Conservation (phyloP, 495 filamentous ascomycete species). For the Lasiosphaeriaceae sp. region DNA sequence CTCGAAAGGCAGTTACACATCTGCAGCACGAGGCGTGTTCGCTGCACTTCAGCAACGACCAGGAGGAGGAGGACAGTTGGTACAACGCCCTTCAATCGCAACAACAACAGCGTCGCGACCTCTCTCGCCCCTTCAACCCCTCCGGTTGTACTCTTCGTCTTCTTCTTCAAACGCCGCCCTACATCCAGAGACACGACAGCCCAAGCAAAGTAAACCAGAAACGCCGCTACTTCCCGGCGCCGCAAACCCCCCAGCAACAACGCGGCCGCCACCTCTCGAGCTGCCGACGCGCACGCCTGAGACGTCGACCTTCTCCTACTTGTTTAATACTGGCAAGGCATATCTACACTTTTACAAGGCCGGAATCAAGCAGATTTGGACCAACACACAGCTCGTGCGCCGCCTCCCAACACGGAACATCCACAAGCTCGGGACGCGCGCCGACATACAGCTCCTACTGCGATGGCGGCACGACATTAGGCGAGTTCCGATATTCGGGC, state of each 20-base stretch:
- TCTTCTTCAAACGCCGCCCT: not conserved
- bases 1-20: too few relatives aligned
- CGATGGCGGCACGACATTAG: conserved; percentile 58
- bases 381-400: conserved; percentile 55
- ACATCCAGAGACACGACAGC: not conserved
- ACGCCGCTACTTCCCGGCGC: conserved; percentile 7
- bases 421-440: conserved; percentile 10
- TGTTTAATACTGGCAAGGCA: conserved; percentile 49
- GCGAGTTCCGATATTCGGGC: conserved; percentile 69
- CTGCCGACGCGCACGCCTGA: conserved; percentile 41
- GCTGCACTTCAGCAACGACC: too few relatives aligned
- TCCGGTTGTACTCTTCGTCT: not conserved
- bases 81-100: too few relatives aligned
- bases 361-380: conserved; percentile 64
- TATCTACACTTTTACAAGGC: conserved; percentile 83
- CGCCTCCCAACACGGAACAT: conserved; percentile 3
- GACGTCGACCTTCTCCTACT: conserved; percentile 40
- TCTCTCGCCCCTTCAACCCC: too few relatives aligned
- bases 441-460: conserved; percentile 26
- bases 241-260: conserved; percentile 57
- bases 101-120: too few relatives aligned
- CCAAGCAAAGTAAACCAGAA: too few relatives aligned
- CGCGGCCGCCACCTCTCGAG: conserved; percentile 54
- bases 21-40: too few relatives aligned
- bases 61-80: too few relatives aligned